Evolutionary conservation across 176 grass and related monocot genomes (phyloP).

Genomic region (Avena insularis): DNA sequence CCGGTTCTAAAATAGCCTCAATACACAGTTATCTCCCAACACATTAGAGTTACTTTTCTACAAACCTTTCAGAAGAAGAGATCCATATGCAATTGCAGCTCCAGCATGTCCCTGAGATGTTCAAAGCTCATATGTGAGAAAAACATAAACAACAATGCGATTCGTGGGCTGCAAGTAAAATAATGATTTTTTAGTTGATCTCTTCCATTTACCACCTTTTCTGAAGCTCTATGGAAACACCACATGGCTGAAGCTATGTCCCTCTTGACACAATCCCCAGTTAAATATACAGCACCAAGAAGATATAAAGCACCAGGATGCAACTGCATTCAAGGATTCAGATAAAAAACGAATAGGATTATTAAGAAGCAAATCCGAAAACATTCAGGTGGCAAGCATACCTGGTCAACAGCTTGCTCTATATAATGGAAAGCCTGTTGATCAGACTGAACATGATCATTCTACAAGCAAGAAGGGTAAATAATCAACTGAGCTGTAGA

Average conservation of each 20-base stretch:
- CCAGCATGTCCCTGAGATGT: slow-evolving; percentile 77
- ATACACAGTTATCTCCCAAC: background rate
- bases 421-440: slow-evolving; percentile 95
- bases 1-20: background rate
- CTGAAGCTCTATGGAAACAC: slow-evolving; percentile 96
- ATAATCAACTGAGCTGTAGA: slow-evolving; percentile 32
- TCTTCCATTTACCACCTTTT: slow-evolving; percentile 61
- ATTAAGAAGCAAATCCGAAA: slow-evolving; percentile 34
- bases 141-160: slow-evolving; percentile 21
- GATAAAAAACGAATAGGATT: slow-evolving; percentile 3
- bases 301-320: slow-evolving; percentile 95
- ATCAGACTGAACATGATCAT: slow-evolving; percentile 83
- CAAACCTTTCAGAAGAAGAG: slow-evolving; percentile 89
- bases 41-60: slow-evolving; percentile 24
- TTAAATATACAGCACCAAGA: slow-evolving; percentile 90
- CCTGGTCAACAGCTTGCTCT: slow-evolving; percentile 95
- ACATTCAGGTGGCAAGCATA: slow-evolving; percentile 41
- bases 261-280: slow-evolving; percentile 91
- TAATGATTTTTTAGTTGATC: slow-evolving; percentile 7
- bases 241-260: slow-evolving; percentile 89
- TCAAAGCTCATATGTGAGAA: slow-evolving; percentile 34
- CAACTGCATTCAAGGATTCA: slow-evolving; percentile 63
- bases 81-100: slow-evolving; percentile 95
- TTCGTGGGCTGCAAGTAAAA: slow-evolving; percentile 22
- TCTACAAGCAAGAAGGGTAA: slow-evolving; percentile 54